These are phyloP conservation scores for Tuber calosporum DNA, from an alignment of 495 filamentous ascomycete genomes.

Conservation along the genomic window DNA sequence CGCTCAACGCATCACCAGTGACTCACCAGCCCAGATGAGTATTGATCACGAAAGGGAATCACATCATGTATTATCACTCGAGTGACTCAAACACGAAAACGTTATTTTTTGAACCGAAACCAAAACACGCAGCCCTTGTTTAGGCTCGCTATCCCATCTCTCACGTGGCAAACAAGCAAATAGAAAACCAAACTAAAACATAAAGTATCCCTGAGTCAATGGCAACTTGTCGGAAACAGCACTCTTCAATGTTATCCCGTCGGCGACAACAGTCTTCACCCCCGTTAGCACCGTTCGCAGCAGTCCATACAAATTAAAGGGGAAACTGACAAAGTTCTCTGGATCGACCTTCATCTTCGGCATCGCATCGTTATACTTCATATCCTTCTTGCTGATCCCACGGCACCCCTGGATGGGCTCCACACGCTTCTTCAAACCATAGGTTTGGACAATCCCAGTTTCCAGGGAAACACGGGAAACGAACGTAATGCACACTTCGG, in stretches of 20 bases:
- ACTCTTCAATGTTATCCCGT: conserved; percentile 66
- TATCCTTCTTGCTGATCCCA: conserved; percentile 75
- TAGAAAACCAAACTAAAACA: conserved; percentile 45
- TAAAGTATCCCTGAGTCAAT: conserved; percentile 71
- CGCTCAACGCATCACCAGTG: not conserved
- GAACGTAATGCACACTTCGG: conserved; percentile 68
- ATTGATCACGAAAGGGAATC: not conserved
- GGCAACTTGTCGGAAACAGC: conserved; percentile 68
- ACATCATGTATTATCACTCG: not conserved
- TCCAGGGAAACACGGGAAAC: conserved; percentile 68
- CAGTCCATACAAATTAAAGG: conserved; percentile 32
- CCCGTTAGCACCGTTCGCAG: not conserved
- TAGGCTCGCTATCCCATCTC: not conserved
- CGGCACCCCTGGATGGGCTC: conserved; percentile 76
- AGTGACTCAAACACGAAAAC: not conserved
- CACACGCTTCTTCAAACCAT: conserved; percentile 71
- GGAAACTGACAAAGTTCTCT: conserved; percentile 60
- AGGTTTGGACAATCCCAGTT: conserved; percentile 56
- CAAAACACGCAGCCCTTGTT: not conserved
- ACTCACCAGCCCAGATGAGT: not conserved
- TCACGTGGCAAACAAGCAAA: not conserved
- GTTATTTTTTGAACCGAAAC: not conserved
- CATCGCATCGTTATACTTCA: conserved; percentile 86
- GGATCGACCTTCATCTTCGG: conserved; percentile 92
- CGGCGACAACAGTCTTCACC: conserved; percentile 66